Conservation (phyloP, 257 asterid genomes). For the Nicotiana noctiflora region DNA sequence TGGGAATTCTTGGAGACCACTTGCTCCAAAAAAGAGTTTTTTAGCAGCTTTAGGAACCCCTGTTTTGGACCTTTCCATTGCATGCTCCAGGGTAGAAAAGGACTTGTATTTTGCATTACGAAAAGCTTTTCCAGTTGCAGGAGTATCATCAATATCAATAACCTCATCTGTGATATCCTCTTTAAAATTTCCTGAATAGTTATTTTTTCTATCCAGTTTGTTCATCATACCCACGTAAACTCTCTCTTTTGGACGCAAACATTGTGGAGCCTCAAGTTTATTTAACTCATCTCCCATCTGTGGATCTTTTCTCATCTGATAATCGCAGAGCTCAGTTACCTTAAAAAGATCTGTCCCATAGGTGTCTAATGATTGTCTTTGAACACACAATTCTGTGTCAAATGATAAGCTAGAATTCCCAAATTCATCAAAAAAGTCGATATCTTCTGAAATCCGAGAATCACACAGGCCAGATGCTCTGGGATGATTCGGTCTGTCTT, state of each 20-base stretch:
- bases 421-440: constrained; percentile 27
- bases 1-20: constrained; percentile 31
- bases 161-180: constrained; percentile 62
- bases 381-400: constrained; percentile 27
- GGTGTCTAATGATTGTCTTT: constrained; percentile 24
- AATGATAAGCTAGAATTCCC: constrained; percentile 37
- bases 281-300: constrained; percentile 30
- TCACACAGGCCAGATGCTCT: constrained; percentile 28
- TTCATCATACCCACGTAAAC: constrained; percentile 22
- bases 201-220: constrained; percentile 22
- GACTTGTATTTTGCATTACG: constrained; percentile 22
- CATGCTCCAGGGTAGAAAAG: constrained; percentile 33
- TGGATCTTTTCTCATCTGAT: constrained; percentile 34
- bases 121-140: constrained; percentile 32
- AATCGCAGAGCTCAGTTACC: constrained; percentile 29
- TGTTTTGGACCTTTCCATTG: constrained; percentile 31
- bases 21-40: constrained; percentile 34
- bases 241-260: constrained; percentile 35
- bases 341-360: constrained; percentile 26
- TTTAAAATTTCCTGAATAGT: constrained; percentile 31
- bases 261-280: constrained; percentile 25
- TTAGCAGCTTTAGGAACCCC: constrained; percentile 26
- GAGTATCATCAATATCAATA: constrained; percentile 44
- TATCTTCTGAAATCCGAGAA: constrained; percentile 42
- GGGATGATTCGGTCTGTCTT: constrained; percentile 33